Percentiles rank a stretch among this genome's conserved stretches.
These are phyloP conservation scores for Lasiodiplodia sp. DNA, from an alignment of 2,329 filamentous ascomycete genomes.

Conservation along the genomic window DNA sequence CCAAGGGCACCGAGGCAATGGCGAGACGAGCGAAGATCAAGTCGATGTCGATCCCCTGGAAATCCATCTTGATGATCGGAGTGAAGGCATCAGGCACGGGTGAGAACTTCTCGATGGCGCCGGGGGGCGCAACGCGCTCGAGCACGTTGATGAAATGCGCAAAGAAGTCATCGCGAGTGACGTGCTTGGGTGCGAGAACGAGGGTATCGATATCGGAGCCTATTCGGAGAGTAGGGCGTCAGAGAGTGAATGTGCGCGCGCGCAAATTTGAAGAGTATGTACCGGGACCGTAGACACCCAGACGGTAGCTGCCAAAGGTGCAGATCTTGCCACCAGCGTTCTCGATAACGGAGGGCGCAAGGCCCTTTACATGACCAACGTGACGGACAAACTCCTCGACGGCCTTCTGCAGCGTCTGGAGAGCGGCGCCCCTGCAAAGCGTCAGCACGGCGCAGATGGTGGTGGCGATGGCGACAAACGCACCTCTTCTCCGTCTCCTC, in stretches of 20 bases:
- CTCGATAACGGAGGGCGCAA: conserved; percentile 79
- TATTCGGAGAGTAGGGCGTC: conserved; percentile 37
- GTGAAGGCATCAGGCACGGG: conserved; percentile 91
- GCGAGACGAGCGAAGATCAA: conserved; percentile 69
- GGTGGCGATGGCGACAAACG: conserved; percentile 17
- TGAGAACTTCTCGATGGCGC: conserved; percentile 84
- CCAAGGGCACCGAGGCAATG: conserved; percentile 54
- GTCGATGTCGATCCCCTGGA: conserved; percentile 91
- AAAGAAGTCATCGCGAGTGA: conserved; percentile 91
- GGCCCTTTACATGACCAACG: conserved; percentile 75
- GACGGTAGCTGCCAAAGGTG: conserved; percentile 92
- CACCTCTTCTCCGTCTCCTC: conserved; percentile 86
- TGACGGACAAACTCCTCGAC: conserved; percentile 86
- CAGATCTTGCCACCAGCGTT: conserved; percentile 91
- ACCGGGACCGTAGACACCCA: conserved; percentile 90
- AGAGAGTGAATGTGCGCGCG: neutral
- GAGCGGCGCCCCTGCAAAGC: conserved; percentile 54
- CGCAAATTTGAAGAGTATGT: conserved; percentile 20
- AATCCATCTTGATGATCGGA: conserved; percentile 96
- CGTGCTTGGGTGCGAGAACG: conserved; percentile 88
- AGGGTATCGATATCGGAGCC: conserved; percentile 98
- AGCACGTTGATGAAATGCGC: conserved; percentile 83
- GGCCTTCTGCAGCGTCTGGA: conserved; percentile 64
- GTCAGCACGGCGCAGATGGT: conserved; percentile 33
- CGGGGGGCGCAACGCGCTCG: conserved; percentile 74